A percentile compares a stretch with the other conserved stretches of the same genome.
Conservation (phyloP, 2,329 filamentous ascomycete species). For the Colletotrichum gloeosporioides region DNA sequence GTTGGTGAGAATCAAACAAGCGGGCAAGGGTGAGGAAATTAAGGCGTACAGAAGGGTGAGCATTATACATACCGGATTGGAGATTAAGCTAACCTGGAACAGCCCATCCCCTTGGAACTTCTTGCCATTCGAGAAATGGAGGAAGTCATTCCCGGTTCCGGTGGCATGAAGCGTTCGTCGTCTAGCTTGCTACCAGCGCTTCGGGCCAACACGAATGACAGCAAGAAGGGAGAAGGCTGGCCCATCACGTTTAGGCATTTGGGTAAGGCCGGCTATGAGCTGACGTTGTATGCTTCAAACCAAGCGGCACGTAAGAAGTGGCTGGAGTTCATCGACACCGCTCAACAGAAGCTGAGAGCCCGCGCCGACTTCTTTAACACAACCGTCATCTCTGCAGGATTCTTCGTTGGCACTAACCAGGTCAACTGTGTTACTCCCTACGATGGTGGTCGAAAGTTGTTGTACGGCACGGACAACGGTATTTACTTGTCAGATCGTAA, state of each 20-base stretch:
- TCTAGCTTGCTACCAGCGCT: constrained; percentile 76
- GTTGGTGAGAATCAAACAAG: constrained; percentile 87
- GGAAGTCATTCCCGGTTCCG: constrained; percentile 83
- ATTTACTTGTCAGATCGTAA: constrained; percentile 93
- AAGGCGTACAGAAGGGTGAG: constrained; percentile 84
- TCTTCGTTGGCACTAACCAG: constrained; percentile 72
- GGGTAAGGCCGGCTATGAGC: constrained; percentile 93
- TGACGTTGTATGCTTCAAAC: constrained; percentile 86
- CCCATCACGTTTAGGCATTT: constrained; percentile 97
- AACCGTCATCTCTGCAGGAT: constrained; percentile 62
- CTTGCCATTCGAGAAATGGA: constrained; percentile 97
- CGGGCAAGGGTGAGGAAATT: constrained; percentile 92
- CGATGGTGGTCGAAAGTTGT: constrained; percentile 92
- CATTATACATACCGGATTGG: background rate
- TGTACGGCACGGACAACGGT: constrained; percentile 93
- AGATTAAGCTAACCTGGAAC: constrained; percentile 8
- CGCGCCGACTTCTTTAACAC: constrained; percentile 92
- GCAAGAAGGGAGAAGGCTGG: constrained; percentile 76
- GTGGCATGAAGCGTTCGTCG: constrained; percentile 84
- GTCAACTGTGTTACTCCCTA: constrained; percentile 96
- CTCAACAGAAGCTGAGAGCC: constrained; percentile 85
- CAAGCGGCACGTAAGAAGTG: constrained; percentile 91
- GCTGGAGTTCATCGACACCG: constrained; percentile 92
- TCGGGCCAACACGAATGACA: constrained; percentile 51
- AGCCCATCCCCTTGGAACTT: constrained; percentile 93